phyloP scores from a whole-genome alignment of 495 filamentous ascomycete species.

The Alectoria sarmentosa region DNA sequence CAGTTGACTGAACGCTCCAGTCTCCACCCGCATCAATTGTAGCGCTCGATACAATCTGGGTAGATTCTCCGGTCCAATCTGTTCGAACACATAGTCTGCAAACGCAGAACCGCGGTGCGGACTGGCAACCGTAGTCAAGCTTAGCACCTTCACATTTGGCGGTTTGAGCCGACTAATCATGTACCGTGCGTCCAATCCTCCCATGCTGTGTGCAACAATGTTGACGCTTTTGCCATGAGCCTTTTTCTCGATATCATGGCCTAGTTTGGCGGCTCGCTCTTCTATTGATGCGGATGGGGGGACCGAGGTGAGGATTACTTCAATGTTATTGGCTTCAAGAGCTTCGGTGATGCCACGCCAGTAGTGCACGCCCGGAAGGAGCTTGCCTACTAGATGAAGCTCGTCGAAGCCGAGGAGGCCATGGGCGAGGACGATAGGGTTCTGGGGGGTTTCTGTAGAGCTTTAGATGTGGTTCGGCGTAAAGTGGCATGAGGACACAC shows the following conservation, averaged over 20 bases:
- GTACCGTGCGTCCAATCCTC: conserved; percentile 84
- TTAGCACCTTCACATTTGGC: conserved; percentile 61
- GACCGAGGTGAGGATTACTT: conserved; percentile 77
- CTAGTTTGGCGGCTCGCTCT: conserved; percentile 47
- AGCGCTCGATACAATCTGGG: conserved; percentile 65
- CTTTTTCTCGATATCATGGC: conserved; percentile 45
- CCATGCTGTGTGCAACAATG: conserved; percentile 84
- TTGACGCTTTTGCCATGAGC: conserved; percentile 72
- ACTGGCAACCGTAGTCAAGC: conserved; percentile 80
- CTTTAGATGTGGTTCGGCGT: background rate
- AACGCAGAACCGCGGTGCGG: conserved; percentile 82
- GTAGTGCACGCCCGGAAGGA: conserved; percentile 74
- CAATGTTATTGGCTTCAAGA: conserved; percentile 58
- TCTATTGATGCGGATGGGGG: conserved; percentile 76
- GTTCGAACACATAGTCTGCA: conserved; percentile 74
- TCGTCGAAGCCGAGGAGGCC: conserved; percentile 89
- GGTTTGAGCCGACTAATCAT: conserved; percentile 80
- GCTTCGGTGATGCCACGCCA: conserved; percentile 88
- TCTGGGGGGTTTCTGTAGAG: conserved; percentile 44
- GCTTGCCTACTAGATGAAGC: conserved; percentile 60
- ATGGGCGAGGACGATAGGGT: conserved; percentile 80
- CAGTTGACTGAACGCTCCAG: conserved; percentile 77
- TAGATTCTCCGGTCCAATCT: conserved; percentile 55
- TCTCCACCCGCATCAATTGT: conserved; percentile 61
- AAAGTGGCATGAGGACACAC: background rate